Percentiles rank a stretch among this genome's conserved stretches.
Conservation (phyloP, 169 alveolate species). For the Cryptosporidium andersoni region DNA sequence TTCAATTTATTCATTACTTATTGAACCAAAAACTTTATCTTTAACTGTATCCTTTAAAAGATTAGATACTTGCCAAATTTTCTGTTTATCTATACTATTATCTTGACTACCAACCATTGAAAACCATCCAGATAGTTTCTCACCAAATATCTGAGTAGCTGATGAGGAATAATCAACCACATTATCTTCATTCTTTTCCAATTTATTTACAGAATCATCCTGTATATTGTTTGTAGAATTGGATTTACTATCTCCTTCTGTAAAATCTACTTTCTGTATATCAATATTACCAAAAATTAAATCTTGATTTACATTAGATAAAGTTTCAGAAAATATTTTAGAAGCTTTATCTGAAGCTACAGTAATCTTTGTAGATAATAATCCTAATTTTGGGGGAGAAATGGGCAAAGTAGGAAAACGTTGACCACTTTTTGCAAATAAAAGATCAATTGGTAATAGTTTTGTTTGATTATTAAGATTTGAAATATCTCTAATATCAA, state of each 20-base stretch:
- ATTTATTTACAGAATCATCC: too few species aligned
- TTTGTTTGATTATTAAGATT: too few species aligned
- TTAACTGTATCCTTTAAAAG: slow-evolving; percentile 63
- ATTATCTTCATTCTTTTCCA: too few species aligned
- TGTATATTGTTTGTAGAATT: too few species aligned
- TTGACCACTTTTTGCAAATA: slow-evolving; percentile 12
- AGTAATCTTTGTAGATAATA: slow-evolving; percentile 10
- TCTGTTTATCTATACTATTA: slow-evolving; percentile 26
- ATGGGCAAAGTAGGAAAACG: slow-evolving; percentile 20
- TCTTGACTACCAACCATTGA: neutral
- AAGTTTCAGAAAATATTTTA: neutral
- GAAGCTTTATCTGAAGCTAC: slow-evolving; percentile 13
- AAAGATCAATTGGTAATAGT: too few species aligned
- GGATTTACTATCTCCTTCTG: too few species aligned
- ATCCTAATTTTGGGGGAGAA: slow-evolving; percentile 6
- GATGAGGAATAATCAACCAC: too few species aligned
- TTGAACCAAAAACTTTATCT: slow-evolving; percentile 62
- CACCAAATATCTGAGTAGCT: neutral
- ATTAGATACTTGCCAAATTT: slow-evolving; percentile 68
- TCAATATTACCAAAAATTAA: too few species aligned
- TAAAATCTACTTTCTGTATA: too few species aligned
- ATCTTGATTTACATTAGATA: too few species aligned
- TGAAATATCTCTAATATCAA: too few species aligned
- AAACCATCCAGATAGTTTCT: slow-evolving; percentile 3
- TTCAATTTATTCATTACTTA: neutral